Evolutionary conservation across 1,284 basidiomycete species (phyloP).

Genomic region (Cryptococcus sp.): DNA sequence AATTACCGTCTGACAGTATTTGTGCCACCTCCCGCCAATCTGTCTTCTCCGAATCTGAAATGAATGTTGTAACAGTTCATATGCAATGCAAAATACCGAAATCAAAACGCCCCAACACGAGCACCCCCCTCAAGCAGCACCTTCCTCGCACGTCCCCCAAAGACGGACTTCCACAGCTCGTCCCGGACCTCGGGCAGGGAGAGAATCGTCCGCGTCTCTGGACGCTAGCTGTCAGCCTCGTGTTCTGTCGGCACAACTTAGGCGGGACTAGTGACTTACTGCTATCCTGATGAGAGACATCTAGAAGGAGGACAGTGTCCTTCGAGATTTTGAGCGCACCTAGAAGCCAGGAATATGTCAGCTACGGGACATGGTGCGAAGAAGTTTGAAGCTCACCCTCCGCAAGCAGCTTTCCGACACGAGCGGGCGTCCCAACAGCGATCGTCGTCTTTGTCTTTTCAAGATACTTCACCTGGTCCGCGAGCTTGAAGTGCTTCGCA

Average conservation of each 20-base stretch:
- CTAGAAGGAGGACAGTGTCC: constrained; percentile 45
- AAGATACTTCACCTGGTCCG: constrained; percentile 50
- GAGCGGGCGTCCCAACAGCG: constrained; percentile 50
- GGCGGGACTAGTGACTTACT: constrained; percentile 26
- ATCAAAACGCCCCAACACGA: constrained; percentile 41
- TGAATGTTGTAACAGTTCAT: not conserved
- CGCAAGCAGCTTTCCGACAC: constrained; percentile 47
- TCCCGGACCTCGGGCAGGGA: constrained; percentile 48
- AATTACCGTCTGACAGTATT: not conserved
- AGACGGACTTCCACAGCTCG: constrained; percentile 48
- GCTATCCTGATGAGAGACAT: constrained; percentile 42
- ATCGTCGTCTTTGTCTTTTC: constrained; percentile 45
- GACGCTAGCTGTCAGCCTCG: constrained; percentile 1
- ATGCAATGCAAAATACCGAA: too few species aligned
- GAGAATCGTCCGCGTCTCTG: constrained; percentile 48
- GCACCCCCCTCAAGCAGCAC: constrained; percentile 34
- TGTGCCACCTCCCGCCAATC: not conserved
- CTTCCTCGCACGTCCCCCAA: constrained; percentile 36
- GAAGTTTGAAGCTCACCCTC: constrained; percentile 24
- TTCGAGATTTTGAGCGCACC: constrained; percentile 42
- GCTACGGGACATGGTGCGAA: not conserved
- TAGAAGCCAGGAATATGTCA: constrained; percentile 14
- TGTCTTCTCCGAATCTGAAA: not conserved
- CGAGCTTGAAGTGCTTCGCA: constrained; percentile 51
- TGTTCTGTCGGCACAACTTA: not conserved